phyloP scores from a whole-genome alignment of 768 basidiomycete species.

The Cyclocybe cylindracea region DNA sequence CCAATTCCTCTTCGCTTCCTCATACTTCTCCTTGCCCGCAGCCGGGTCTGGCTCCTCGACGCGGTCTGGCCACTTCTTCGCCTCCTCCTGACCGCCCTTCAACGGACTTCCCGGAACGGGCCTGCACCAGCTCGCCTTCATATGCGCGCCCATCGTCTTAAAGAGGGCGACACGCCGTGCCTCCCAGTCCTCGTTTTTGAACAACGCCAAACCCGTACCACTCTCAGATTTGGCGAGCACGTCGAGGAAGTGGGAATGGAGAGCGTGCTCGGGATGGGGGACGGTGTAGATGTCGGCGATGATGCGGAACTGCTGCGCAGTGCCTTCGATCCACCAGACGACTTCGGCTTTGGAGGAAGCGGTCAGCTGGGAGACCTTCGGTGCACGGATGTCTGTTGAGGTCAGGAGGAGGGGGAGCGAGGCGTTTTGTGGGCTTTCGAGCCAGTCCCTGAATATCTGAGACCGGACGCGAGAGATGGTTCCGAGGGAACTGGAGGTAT shows the following conservation, averaged over 20 bases:
- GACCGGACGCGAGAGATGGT: slow-evolving; percentile 63
- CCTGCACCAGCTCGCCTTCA: slow-evolving; percentile 75
- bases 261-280: slow-evolving; percentile 43
- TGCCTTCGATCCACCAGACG: slow-evolving; percentile 73
- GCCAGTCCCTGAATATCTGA: slow-evolving; percentile 59
- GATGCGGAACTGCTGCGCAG: slow-evolving; percentile 76
- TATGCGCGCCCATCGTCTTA: slow-evolving; percentile 52
- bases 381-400: slow-evolving; percentile 73
- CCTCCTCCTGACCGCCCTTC: slow-evolving; percentile 52
- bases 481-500: slow-evolving; percentile 26
- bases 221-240: slow-evolving; percentile 15
- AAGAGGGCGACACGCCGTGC: slow-evolving; percentile 60
- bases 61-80: slow-evolving; percentile 59
- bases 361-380: slow-evolving; percentile 63
- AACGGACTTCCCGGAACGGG: slow-evolving; percentile 64
- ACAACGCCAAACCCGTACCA: slow-evolving; percentile 27
- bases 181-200: slow-evolving; percentile 64
- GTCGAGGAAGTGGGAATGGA: slow-evolving; percentile 34
- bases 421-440: slow-evolving; percentile 42
- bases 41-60: slow-evolving; percentile 41
- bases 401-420: slow-evolving; percentile 61
- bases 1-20: slow-evolving; percentile 46
- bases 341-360: slow-evolving; percentile 54
- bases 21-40: slow-evolving; percentile 36
- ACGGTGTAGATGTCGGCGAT: slow-evolving; percentile 57